These are phyloP conservation scores for Porphyra umbilicalis DNA, from an alignment of 31 red algal species.

Conservation along the genomic window DNA sequence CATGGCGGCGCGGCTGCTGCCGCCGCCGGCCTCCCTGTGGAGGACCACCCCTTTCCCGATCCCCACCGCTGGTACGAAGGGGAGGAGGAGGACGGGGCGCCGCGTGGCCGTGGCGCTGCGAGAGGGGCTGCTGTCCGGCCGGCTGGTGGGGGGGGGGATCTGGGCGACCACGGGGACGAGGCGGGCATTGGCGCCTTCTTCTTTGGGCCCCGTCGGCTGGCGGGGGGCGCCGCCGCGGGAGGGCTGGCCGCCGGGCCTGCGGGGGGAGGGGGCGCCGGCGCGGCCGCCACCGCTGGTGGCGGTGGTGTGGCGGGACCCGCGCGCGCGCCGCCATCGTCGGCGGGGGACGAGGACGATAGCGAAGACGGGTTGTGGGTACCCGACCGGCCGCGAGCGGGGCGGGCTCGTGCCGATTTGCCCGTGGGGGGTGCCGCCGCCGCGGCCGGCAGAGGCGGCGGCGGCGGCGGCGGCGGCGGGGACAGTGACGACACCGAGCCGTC, in stretches of 20 bases:
- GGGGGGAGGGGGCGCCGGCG: too few species aligned
- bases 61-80: background rate
- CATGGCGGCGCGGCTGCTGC: background rate
- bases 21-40: background rate
- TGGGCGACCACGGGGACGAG: background rate
- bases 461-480: background rate
- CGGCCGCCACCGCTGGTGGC: too few species aligned
- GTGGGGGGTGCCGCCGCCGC: background rate
- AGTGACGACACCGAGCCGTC: background rate
- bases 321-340: too few species aligned
- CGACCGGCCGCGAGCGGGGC: background rate
- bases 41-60: background rate
- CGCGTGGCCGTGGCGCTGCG: too few species aligned
- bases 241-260: too few species aligned
- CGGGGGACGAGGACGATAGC: background rate
- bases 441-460: background rate
- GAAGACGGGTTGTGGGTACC: background rate
- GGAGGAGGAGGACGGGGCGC: background rate
- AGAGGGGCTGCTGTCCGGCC: too few species aligned
- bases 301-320: too few species aligned
- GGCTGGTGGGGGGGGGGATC: background rate
- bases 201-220: background rate
- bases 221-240: background rate
- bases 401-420: background rate
- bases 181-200: background rate